These are phyloP conservation scores for Amanita muscaria DNA, from an alignment of 768 basidiomycete species.

Conservation along the genomic window DNA sequence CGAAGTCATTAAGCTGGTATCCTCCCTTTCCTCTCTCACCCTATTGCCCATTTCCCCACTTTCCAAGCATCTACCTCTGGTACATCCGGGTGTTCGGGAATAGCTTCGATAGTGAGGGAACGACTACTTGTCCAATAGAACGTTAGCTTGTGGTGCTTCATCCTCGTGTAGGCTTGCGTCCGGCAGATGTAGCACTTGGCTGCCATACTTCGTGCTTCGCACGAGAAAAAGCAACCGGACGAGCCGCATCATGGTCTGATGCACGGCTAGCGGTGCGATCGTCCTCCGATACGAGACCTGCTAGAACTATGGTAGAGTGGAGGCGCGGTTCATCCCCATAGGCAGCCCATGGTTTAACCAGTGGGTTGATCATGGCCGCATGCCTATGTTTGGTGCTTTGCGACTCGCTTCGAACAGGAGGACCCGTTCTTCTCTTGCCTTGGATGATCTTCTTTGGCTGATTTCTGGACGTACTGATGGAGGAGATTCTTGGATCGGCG, in stretches of 20 bases:
- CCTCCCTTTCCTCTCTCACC: constrained; percentile 5
- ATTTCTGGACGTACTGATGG: constrained; percentile 2
- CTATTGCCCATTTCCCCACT: background rate
- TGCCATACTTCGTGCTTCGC: constrained; percentile 7
- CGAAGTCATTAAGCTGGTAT: no score
- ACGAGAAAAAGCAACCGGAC: background rate
- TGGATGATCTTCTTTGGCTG: background rate
- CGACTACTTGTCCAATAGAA: constrained; percentile 5
- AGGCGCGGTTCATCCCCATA: background rate
- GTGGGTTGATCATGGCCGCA: background rate
- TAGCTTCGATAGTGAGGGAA: constrained; percentile 4
- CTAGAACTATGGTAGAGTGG: background rate
- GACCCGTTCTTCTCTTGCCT: constrained; percentile 5
- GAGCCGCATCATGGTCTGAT: constrained; percentile 1
- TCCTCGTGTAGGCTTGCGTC: constrained; percentile 1
- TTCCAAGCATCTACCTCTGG: background rate
- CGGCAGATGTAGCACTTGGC: background rate
- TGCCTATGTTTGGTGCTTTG: background rate
- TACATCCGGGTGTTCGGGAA: constrained; percentile 2
- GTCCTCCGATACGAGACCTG: constrained; percentile 6
- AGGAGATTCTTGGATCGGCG: background rate
- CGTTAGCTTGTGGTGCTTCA: constrained; percentile 6
- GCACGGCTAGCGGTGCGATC: constrained; percentile 5
- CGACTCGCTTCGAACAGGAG: constrained; percentile 4
- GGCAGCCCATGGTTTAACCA: background rate